phyloP scores from a whole-genome alignment of 2,329 filamentous ascomycete genomes.

The Ustilaginoidea virens region DNA sequence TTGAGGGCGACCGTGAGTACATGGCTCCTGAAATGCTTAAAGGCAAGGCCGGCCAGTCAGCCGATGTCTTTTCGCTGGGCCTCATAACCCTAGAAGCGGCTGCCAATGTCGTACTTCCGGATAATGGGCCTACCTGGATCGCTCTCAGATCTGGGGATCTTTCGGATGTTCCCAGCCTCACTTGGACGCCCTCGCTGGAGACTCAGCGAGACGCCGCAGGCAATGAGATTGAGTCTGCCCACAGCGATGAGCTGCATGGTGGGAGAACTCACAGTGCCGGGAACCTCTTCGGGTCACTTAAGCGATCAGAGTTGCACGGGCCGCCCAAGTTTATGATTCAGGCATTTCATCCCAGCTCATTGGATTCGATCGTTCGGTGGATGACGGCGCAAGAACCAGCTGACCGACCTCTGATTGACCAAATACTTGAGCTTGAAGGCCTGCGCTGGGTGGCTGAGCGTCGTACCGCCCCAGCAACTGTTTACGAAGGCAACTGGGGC shows the following conservation, averaged over 20 bases:
- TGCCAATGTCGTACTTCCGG: slow-evolving; percentile 82
- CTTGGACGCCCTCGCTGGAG: slow-evolving; percentile 58
- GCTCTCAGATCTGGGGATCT: slow-evolving; percentile 80
- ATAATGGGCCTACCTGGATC: slow-evolving; percentile 85
- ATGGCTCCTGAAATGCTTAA: slow-evolving; percentile 85
- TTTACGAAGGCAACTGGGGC: slow-evolving; percentile 94
- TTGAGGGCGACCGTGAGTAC: slow-evolving; percentile 91
- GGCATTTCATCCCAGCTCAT: slow-evolving; percentile 50
- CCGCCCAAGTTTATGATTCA: slow-evolving; percentile 88
- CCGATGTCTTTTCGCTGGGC: slow-evolving; percentile 86
- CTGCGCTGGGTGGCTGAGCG: slow-evolving; percentile 67
- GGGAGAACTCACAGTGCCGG: slow-evolving; percentile 18
- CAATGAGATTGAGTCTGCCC: slow-evolving; percentile 16
- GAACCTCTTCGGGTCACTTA: slow-evolving; percentile 27
- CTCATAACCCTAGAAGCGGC: slow-evolving; percentile 91
- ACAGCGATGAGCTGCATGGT: slow-evolving; percentile 18
- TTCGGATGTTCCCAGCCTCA: slow-evolving; percentile 75
- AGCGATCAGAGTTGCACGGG: slow-evolving; percentile 35
- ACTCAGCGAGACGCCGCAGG: slow-evolving; percentile 59
- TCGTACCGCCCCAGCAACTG: slow-evolving; percentile 74
- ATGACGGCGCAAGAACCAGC: slow-evolving; percentile 70
- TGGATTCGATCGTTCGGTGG: slow-evolving; percentile 72
- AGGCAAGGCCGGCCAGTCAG: slow-evolving; percentile 76
- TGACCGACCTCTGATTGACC: slow-evolving; percentile 56
- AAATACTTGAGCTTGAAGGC: slow-evolving; percentile 58